Evolutionary conservation across 2,329 filamentous ascomycete genomes (phyloP), one percentile per base, ranked within the genome.

Genomic region (Ceratocystis harringtonii): DNA sequence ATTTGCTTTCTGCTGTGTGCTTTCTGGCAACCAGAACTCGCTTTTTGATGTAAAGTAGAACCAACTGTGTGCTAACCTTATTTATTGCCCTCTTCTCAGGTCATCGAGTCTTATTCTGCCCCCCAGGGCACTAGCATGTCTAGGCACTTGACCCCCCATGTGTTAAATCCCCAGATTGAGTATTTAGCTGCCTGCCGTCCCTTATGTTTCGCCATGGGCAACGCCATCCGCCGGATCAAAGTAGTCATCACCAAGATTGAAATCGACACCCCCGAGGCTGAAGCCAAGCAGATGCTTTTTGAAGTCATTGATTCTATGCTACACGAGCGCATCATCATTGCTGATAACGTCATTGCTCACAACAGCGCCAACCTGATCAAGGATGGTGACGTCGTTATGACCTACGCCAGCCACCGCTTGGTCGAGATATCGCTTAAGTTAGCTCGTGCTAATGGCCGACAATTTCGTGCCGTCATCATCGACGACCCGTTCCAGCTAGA

Each of bases 131-230:
- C 87, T 66, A 92, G 91, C 50, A 83, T 99, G 52, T 88, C 91
- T 22, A 87, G 94, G 43, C 92, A 99, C 77, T 86, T 99, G 71
- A 94, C 90, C 41, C 88, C 89, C 10, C 90, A 97, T 75, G 86
- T 90, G 69, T 84, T 99, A 67, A 94, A 91, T 72, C 90, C 92
- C 45, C 94, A 99, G 76, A 96, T 99, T 72, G 91, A 95, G 69
- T 96, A 95, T 73, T 82, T 99, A 68, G 89, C 90, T 68, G 90
- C 90, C 70, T 96, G 92, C 72, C 86, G 94, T n/a, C 92, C 94
- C 43, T 89, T 99, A 76, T 95, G 90, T 70, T 94, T 96, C 75
- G 90, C 90, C 68, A 96, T 97, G 86, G 94, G 94, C 68, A 99
- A 97, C 74, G 91, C 91, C 44, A 95, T 99, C 73, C 85, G 94